phyloP scores from a whole-genome alignment of 441 rosid genomes.

The Dalechampia spathulata region DNA sequence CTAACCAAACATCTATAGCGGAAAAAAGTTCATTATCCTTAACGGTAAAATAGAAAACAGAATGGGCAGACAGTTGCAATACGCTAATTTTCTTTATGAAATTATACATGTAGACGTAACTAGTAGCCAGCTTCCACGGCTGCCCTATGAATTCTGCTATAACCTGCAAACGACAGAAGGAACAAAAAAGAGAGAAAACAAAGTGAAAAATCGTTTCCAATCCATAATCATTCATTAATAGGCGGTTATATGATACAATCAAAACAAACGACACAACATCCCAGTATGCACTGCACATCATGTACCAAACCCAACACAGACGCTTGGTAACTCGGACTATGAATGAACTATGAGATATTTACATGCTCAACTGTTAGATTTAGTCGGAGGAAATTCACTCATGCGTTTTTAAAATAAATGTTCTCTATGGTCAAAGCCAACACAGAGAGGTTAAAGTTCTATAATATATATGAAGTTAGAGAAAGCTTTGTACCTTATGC shows the following conservation, averaged over 20 bases:
- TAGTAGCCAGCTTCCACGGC: constrained; percentile 19
- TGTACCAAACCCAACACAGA: neutral
- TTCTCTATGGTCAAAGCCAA: neutral
- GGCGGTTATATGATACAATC: neutral
- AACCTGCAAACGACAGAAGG: too few species aligned
- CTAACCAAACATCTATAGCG: neutral
- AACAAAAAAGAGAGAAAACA: too few species aligned
- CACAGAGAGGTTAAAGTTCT: neutral
- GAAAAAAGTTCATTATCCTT: constrained; percentile 14
- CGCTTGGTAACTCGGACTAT: too few species aligned
- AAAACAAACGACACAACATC: too few species aligned
- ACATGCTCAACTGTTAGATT: neutral
- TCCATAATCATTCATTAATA: too few species aligned
- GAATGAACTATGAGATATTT: neutral
- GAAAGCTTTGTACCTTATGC: neutral
- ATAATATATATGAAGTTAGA: neutral
- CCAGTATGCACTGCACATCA: too few species aligned
- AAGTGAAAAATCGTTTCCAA: too few species aligned
- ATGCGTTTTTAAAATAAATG: neutral
- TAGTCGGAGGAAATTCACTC: neutral
- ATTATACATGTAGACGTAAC: too few species aligned
- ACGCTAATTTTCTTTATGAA: too few species aligned
- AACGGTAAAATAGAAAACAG: constrained; percentile 5
- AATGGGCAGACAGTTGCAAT: neutral
- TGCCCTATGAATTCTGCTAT: too few species aligned